Percentiles rank a stretch among this genome's conserved stretches.
These are phyloP conservation scores for Myrica gale DNA, from an alignment of 306 rosid genomes.

Conservation along the genomic window DNA sequence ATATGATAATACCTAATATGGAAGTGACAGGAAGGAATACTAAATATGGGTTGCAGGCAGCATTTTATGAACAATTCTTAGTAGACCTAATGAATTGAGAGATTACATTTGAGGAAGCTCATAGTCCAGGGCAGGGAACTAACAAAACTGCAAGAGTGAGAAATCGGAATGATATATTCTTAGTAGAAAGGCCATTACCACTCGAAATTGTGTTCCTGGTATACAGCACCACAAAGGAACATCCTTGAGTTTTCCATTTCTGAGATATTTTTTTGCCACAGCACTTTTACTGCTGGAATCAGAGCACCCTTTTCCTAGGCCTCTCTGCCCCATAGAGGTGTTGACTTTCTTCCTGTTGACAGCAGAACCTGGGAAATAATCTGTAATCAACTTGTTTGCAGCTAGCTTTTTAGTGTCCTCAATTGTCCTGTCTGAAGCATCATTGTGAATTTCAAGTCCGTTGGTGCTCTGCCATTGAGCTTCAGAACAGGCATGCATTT, in stretches of 20 bases:
- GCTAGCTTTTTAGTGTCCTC: constrained; percentile 47
- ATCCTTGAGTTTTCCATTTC: constrained; percentile 52
- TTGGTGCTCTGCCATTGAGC: constrained; percentile 37
- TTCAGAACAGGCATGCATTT: constrained; percentile 26
- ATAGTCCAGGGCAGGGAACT: constrained; percentile 9
- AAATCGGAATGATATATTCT: constrained; percentile 19
- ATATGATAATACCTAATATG: neutral
- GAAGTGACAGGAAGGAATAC: constrained; percentile 17
- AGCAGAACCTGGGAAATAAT: constrained; percentile 66
- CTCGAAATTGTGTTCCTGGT: constrained; percentile 88
- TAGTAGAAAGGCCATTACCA: constrained; percentile 48
- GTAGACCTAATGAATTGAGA: neutral
- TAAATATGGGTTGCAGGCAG: constrained; percentile 22
- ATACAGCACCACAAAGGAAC: constrained; percentile 81
- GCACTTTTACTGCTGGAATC: constrained; percentile 42
- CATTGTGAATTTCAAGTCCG: constrained; percentile 38
- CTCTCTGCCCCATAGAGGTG: constrained; percentile 32
- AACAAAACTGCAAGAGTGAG: neutral
- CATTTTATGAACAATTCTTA: constrained; percentile 10
- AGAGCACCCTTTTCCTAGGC: constrained; percentile 30
- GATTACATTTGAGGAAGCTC: neutral
- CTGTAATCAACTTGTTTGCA: constrained; percentile 77
- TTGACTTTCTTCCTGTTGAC: constrained; percentile 47
- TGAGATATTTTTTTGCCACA: constrained; percentile 34
- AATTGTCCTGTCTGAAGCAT: constrained; percentile 38